A percentile compares a stretch with the other conserved stretches of the same genome.
Conservation (phyloP, 2,329 filamentous ascomycete species). For the Cercospora citrullina region DNA sequence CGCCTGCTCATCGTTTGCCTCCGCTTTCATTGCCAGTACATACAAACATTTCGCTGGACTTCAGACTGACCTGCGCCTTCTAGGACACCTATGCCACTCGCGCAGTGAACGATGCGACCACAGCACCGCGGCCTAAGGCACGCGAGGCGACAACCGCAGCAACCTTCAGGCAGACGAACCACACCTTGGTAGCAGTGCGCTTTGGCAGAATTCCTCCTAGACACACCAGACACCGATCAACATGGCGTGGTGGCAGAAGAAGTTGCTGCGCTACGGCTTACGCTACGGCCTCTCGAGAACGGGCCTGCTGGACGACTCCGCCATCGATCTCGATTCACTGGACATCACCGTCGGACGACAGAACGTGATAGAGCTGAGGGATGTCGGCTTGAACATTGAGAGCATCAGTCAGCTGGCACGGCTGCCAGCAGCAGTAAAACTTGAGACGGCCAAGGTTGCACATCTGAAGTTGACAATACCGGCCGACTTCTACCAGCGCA, state of each 20-base stretch:
- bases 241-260: slow-evolving; percentile 69
- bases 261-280: slow-evolving; percentile 59
- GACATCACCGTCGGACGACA: slow-evolving; percentile 80
- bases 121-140: slow-evolving; percentile 18
- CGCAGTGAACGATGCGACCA: slow-evolving; percentile 16
- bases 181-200: slow-evolving; percentile 19
- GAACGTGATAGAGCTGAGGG: slow-evolving; percentile 79
- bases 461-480: slow-evolving; percentile 80
- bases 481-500: slow-evolving; percentile 81
- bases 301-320: slow-evolving; percentile 84
- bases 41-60: background rate
- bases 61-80: background rate
- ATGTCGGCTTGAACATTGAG: slow-evolving; percentile 79
- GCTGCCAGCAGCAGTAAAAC: slow-evolving; percentile 69
- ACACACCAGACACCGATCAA: background rate
- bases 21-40: background rate
- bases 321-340: slow-evolving; percentile 80
- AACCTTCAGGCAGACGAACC: slow-evolving; percentile 57
- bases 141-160: slow-evolving; percentile 54
- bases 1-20: background rate
- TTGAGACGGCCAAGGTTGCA: slow-evolving; percentile 73
- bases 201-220: background rate
- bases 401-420: slow-evolving; percentile 43
- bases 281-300: slow-evolving; percentile 81
- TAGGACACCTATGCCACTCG: background rate